Conservation (phyloP, 2,329 filamentous ascomycete species). For the Aureobasidium sp. region DNA sequence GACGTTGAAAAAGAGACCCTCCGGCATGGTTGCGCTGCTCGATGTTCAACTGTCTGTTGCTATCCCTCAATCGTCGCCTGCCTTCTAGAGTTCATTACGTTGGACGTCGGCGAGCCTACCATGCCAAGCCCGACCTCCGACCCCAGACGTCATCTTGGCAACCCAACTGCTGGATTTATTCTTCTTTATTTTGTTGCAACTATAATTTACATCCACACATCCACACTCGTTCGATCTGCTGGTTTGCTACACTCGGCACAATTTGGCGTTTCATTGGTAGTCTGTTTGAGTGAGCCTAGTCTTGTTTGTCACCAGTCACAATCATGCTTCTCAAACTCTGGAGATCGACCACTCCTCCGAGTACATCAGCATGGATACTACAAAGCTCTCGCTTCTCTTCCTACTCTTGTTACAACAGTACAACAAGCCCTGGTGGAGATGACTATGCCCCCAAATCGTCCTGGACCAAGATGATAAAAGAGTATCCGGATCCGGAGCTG, state of each 20-base stretch:
- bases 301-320: not conserved
- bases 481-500: not conserved
- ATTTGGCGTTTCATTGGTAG: too few relatives aligned
- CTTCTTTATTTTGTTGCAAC: not conserved
- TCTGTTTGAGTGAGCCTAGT: not conserved
- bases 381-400: not conserved
- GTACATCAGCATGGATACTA: not conserved
- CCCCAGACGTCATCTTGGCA: constrained; percentile 7
- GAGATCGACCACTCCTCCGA: not conserved
- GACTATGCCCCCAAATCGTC: not conserved
- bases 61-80: not conserved
- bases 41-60: not conserved
- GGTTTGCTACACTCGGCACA: too few relatives aligned
- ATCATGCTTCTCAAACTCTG: not conserved
- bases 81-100: not conserved
- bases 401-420: not conserved
- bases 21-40: constrained; percentile 28
- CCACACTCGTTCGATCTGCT: not conserved
- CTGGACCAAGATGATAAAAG: not conserved
- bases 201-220: not conserved
- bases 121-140: constrained; percentile 1
- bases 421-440: not conserved
- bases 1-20: constrained; percentile 37
- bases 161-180: not conserved
- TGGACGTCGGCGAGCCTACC: not conserved